phyloP scores from a whole-genome alignment of 2,329 filamentous ascomycete species.

The Alternaria sp. region DNA sequence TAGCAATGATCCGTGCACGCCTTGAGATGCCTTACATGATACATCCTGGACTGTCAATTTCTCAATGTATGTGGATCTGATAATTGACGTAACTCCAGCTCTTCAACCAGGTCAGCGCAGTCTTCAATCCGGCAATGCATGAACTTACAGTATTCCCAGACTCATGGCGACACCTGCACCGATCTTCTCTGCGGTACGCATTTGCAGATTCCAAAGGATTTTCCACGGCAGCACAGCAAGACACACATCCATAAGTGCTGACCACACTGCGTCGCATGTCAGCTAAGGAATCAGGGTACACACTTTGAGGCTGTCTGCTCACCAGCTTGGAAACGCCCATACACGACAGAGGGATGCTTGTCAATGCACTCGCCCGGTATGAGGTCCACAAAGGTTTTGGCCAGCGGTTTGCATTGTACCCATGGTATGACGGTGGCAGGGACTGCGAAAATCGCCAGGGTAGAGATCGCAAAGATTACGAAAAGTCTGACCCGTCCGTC shows the following conservation, averaged over 20 bases:
- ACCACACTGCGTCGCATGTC: constrained; percentile 12
- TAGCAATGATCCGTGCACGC: not conserved
- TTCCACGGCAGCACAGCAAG: constrained; percentile 19
- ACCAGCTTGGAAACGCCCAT: constrained; percentile 18
- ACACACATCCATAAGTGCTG: constrained; percentile 16
- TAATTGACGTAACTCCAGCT: constrained; percentile 12
- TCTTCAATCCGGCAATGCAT: not conserved
- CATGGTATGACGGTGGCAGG: constrained; percentile 14
- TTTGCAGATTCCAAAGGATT: constrained; percentile 15
- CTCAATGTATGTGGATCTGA: constrained; percentile 14
- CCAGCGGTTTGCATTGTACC: constrained; percentile 15
- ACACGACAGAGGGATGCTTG: constrained; percentile 15
- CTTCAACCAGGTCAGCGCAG: constrained; percentile 4
- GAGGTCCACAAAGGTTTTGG: constrained; percentile 17
- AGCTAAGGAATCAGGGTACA: not conserved
- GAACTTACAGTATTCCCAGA: constrained; percentile 15
- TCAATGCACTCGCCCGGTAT: constrained; percentile 16
- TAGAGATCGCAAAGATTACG: constrained; percentile 17
- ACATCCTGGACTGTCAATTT: constrained; percentile 11
- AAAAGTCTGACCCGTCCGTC: constrained; percentile 10
- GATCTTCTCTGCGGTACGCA: constrained; percentile 17
- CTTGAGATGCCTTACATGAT: constrained; percentile 14
- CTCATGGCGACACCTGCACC: constrained; percentile 18
- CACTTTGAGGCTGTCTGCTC: constrained; percentile 1
- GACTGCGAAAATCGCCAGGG: constrained; percentile 12